Base-by-base conservation (phyloP, 2,329 filamentous ascomycete species). In the Fusarium sp. region DNA sequence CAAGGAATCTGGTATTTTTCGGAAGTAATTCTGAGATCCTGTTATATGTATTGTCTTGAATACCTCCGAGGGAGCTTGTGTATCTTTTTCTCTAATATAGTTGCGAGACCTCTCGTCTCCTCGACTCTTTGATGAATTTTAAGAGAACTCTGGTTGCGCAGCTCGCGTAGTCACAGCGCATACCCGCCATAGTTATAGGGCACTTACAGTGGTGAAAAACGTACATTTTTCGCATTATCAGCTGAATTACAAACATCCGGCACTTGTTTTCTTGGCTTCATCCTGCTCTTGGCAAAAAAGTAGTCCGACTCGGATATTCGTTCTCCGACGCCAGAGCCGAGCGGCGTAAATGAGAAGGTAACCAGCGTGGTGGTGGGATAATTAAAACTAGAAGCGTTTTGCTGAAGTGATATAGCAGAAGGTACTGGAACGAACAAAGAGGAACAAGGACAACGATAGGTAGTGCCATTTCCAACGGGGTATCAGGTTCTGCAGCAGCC, bases 1-100 rank as follows among this genome's bases (percentile, higher is more conserved):
- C 23, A 40, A 54, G 33, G 6, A 54, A 54, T 54, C 9, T 19
- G 9, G 16, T 18, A 16, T 52, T 13, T 37, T 32, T 59, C 56
- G 56, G 43, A 19, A 2, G 3, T n/a, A 59, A 6, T 32, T 59
- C 30, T 59, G 56, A 19, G 16, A 23, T 59, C 56, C 43, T 38
- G 7, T 38, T n/a, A 7, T 18, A 53, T 12, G 9, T 5, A 3
- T 7, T 4, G 1, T 3, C 7, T 21, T 6, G 3, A 0, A n/a
- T 38, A 21, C 21, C 3, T 12, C 50, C 13, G 21, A 50, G 9
- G 13, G 3, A 10, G 9, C 18, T 23, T 23, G n/a, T 16, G n/a
- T 2, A 9, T 43, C 15, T 42, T 42, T 9, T 42, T 15, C 7
- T 23, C 12, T 33, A 8, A 42, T 42, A 42, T 16, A 15, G 21